A percentile compares a stretch with the other conserved stretches of the same genome.
Conservation (phyloP, 2,329 filamentous ascomycete species). For the Parascedosporium putredinis region DNA sequence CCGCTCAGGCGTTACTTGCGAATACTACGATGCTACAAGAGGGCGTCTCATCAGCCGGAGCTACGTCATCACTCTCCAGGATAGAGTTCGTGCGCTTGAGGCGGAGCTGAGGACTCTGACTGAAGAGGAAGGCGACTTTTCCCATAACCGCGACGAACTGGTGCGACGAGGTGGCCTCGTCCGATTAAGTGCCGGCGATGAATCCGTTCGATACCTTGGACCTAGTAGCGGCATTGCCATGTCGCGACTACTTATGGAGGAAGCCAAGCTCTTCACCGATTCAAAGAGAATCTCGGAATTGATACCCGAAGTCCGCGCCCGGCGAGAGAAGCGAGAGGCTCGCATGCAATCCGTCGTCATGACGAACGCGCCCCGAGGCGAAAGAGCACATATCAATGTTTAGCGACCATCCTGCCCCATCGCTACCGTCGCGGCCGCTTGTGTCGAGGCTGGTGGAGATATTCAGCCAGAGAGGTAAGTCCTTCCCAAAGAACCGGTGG, state of each 20-base stretch:
- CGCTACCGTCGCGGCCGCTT: constrained; percentile 62
- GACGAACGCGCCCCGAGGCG: constrained; percentile 47
- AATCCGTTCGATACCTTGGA: constrained; percentile 78
- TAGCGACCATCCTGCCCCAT: constrained; percentile 70
- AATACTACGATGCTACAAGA: constrained; percentile 88
- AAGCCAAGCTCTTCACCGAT: constrained; percentile 88
- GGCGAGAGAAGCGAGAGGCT: constrained; percentile 28
- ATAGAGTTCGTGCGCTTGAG: constrained; percentile 73
- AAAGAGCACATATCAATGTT: constrained; percentile 76
- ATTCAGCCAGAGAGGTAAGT: constrained; percentile 71
- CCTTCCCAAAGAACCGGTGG: neutral
- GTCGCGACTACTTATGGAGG: constrained; percentile 88
- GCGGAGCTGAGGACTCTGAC: constrained; percentile 70
- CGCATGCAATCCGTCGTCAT: constrained; percentile 50
- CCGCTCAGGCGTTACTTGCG: constrained; percentile 80
- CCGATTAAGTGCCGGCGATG: constrained; percentile 73
- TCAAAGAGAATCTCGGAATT: constrained; percentile 87
- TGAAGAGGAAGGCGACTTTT: constrained; percentile 60
- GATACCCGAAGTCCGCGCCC: constrained; percentile 62
- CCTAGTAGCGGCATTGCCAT: constrained; percentile 94
- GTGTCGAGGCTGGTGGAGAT: constrained; percentile 73
- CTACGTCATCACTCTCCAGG: constrained; percentile 87
- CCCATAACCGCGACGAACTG: constrained; percentile 70
- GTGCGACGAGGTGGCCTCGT: constrained; percentile 80
- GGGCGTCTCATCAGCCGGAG: constrained; percentile 77